Percentiles rank a stretch among this genome's conserved stretches.
phyloP scores from a whole-genome alignment of 129 eudicot genomes.

The Lactuca saligna region DNA sequence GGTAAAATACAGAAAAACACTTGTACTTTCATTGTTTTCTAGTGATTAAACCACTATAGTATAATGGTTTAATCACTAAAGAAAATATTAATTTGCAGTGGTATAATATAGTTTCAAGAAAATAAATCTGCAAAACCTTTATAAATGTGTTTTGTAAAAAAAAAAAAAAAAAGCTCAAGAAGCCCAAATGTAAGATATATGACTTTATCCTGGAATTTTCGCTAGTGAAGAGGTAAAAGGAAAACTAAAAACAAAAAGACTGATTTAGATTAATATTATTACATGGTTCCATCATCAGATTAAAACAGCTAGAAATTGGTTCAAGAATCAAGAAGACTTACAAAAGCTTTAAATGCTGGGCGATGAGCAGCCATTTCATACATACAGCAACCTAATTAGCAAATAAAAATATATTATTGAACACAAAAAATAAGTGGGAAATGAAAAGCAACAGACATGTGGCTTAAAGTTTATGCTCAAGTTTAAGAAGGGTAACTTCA shows the following conservation, averaged over 20 bases:
- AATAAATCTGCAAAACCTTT: not conserved
- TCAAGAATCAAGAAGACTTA: conserved; percentile 38
- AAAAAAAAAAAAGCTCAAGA: too few relatives aligned
- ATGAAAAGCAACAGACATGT: conserved; percentile 3
- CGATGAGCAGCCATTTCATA: conserved; percentile 99
- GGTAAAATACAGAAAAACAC: too few relatives aligned
- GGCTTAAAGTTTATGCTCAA: not conserved
- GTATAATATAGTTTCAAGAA: not conserved
- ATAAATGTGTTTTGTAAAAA: not conserved
- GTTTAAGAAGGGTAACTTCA: too few relatives aligned
- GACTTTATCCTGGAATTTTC: too few relatives aligned
- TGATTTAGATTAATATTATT: too few relatives aligned
- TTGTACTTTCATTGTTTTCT: too few relatives aligned
- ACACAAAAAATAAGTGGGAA: conserved; percentile 2
- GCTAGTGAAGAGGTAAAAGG: too few relatives aligned
- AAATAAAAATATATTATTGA: conserved; percentile 7
- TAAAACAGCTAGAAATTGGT: not conserved
- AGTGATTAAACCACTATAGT: too few relatives aligned
- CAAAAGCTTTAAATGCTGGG: conserved; percentile 98
- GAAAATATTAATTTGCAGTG: not conserved
- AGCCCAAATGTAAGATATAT: too few relatives aligned
- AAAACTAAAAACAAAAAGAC: too few relatives aligned
- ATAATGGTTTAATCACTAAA: too few relatives aligned
- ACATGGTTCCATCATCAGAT: too few relatives aligned
- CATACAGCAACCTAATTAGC: conserved; percentile 99